Base-by-base conservation (phyloP, 1,284 basidiomycete genomes). In the Fistulinella staudtii region DNA sequence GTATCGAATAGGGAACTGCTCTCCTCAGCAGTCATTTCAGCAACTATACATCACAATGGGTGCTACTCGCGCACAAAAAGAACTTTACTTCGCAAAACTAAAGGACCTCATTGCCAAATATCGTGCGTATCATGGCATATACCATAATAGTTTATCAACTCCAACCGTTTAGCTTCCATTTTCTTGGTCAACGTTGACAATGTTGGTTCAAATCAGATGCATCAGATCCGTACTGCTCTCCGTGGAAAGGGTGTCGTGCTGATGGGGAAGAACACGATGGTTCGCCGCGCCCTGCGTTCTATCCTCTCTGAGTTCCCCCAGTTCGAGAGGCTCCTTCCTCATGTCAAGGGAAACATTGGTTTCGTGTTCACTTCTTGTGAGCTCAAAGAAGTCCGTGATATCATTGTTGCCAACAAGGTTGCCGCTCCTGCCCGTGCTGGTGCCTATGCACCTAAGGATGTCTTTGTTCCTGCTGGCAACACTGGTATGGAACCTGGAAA, bases 201-300 rank as follows among this genome's bases (percentile, higher is more conserved):
- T 74, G 95, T 99, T 66, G 92, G 92, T 51, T 98, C 94, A 53
- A 96, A 98, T 80, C 96, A 99, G 76, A 91, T 94, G 92, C 93
- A 96, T 69, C 93, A 96, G 73, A 98, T 99, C 67, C 94, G 96
- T 77, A 86, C 91, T 58, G 77, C 95, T 43, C 85, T 99, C 69
- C 93, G 96, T 63, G 93, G 93, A 65, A 93, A 92, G 72, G 96
- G 90, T 78, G 76, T 93, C 50, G 94, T 99, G 55, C 74, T 99
- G 61, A 99, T 99, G 96, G 95, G 95, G 68, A 99, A 99, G 79
- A 99, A 99, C 86, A 99, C 96, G 68, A 98, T 99, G 96, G 94
- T 98, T 63, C 91, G 95, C 74, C 93, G 95, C 67, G 95, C 93
- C 49, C 81, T 99, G 56, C 93, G 95, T 60, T 78, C 85, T 66